Evolutionary conservation across 306 rosid genomes (phyloP).

Genomic region (Neltuma alba): DNA sequence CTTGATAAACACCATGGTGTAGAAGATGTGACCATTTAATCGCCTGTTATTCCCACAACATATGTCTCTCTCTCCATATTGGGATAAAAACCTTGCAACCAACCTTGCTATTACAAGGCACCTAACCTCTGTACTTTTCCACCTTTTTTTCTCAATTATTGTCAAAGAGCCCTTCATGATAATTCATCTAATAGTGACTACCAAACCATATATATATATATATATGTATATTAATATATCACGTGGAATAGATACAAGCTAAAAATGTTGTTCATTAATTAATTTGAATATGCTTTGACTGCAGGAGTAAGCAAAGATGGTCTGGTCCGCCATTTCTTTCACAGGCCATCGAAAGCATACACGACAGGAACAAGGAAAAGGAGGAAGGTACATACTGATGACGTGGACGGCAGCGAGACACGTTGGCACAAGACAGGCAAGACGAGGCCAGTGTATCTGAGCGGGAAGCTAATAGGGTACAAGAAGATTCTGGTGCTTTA

Average conservation of each 20-base stretch:
- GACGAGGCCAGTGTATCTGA: constrained; percentile 53
- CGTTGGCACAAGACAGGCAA: constrained; percentile 76
- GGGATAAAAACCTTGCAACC: background rate
- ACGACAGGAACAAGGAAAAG: constrained; percentile 71
- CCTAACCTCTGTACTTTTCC: constrained; percentile 6
- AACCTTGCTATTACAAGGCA: constrained; percentile 20
- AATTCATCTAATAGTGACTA: background rate
- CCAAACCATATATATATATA: background rate
- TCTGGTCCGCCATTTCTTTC: constrained; percentile 65
- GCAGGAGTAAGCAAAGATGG: constrained; percentile 71
- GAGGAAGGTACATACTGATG: constrained; percentile 65
- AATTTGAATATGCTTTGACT: background rate
- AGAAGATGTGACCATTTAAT: constrained; percentile 26
- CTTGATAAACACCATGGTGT: background rate
- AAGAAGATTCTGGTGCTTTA: constrained; percentile 84
- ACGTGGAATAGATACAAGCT: background rate
- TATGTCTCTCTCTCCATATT: background rate
- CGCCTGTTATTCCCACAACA: background rate
- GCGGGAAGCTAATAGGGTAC: constrained; percentile 57
- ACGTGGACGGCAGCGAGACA: constrained; percentile 62
- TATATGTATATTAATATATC: too few species aligned
- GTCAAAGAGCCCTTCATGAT: background rate
- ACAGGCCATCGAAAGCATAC: constrained; percentile 69
- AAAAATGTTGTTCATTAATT: background rate
- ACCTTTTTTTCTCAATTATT: background rate